These are phyloP conservation scores for Rubia tinctorum DNA, from an alignment of 305 asterid genomes.

Conservation along the genomic window DNA sequence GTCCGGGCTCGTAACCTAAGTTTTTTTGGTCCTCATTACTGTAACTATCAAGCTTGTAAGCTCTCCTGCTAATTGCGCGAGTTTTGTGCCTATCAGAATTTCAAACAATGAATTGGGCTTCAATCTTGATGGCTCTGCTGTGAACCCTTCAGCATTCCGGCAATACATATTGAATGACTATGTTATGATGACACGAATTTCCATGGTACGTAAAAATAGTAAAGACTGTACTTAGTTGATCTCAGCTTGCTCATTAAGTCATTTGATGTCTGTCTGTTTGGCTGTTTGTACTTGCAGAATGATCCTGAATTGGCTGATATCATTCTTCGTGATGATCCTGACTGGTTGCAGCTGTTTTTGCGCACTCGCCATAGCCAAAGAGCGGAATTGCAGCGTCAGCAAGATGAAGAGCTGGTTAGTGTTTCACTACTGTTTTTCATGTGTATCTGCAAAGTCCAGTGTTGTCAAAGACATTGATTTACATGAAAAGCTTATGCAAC, in stretches of 20 bases:
- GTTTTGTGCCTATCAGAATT: conserved; percentile 35
- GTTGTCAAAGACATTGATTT: background rate
- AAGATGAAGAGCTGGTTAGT: conserved; percentile 90
- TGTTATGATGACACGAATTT: conserved; percentile 73
- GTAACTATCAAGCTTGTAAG: background rate
- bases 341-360: conserved; percentile 71
- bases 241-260: background rate
- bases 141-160: conserved; percentile 83
- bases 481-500: background rate
- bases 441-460: background rate
- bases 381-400: conserved; percentile 61
- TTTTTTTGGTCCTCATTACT: too few relatives aligned
- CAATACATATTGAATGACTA: conserved; percentile 82
- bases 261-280: conserved; percentile 15
- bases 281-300: conserved; percentile 47
- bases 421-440: background rate
- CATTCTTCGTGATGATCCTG: conserved; percentile 78
- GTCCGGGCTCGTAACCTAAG: too few relatives aligned
- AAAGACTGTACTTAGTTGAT: background rate
- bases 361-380: conserved; percentile 70
- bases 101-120: conserved; percentile 44
- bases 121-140: conserved; percentile 93
- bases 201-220: conserved; percentile 52
- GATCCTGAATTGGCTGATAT: conserved; percentile 95
- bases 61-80: conserved; percentile 25